Conservation (phyloP, 495 filamentous ascomycete genomes). For the Cercophora samala region DNA sequence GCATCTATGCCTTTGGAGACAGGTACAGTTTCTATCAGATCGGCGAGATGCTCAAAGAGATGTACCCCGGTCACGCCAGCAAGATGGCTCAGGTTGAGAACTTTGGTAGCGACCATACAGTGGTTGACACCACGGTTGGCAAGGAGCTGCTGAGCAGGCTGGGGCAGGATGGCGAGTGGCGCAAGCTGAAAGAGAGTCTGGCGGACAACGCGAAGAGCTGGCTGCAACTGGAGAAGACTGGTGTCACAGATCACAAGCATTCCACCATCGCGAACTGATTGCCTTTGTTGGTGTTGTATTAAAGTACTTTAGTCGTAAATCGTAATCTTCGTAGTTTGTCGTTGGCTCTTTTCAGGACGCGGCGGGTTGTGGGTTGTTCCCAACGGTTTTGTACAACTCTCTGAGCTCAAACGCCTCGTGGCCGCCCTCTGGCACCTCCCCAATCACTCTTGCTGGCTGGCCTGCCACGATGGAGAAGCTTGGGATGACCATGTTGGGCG, state of each 20-base stretch:
- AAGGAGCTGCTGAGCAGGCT: slow-evolving; percentile 32
- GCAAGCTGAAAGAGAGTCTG: slow-evolving; percentile 36
- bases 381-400: slow-evolving; percentile 52
- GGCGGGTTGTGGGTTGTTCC: slow-evolving; percentile 47
- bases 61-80: slow-evolving; percentile 28
- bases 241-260: slow-evolving; percentile 17
- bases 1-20: slow-evolving; percentile 33
- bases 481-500: slow-evolving; percentile 85
- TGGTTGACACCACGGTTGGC: slow-evolving; percentile 33
- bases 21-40: slow-evolving; percentile 35
- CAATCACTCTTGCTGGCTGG: slow-evolving; percentile 74
- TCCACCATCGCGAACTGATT: slow-evolving; percentile 3
- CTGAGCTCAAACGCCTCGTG: slow-evolving; percentile 58
- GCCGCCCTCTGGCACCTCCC: slow-evolving; percentile 78
- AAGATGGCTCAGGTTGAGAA: slow-evolving; percentile 26
- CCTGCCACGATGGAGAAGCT: slow-evolving; percentile 84
- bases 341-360: slow-evolving; percentile 29
- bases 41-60: slow-evolving; percentile 28
- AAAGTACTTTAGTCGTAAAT: background rate
- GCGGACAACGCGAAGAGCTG: slow-evolving; percentile 29
- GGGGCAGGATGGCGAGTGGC: slow-evolving; percentile 35
- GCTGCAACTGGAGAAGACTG: slow-evolving; percentile 18
- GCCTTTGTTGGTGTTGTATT: too few species aligned
- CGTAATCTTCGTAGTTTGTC: background rate
- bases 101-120: slow-evolving; percentile 33